These are phyloP conservation scores for Candida neerlandica DNA, from an alignment of 1,139 yeast genomes.

Conservation along the genomic window DNA sequence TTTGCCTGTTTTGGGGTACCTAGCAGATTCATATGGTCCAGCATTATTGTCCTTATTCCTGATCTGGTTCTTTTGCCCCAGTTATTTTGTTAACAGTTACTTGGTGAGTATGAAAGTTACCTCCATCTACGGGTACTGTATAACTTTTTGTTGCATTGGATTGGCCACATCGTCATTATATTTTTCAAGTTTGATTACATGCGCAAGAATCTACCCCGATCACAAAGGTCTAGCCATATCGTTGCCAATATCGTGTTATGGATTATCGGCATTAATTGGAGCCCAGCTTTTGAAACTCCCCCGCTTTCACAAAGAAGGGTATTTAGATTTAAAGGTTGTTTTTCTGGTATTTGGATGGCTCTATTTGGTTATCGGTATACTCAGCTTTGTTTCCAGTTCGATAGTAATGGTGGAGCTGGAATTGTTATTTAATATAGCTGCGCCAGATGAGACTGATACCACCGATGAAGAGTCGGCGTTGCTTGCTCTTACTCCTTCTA, in stretches of 20 bases:
- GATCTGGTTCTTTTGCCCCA: slow-evolving; percentile 67
- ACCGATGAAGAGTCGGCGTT: slow-evolving; percentile 13
- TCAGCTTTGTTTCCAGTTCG: slow-evolving; percentile 65
- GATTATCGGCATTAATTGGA: slow-evolving; percentile 71
- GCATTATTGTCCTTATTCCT: slow-evolving; percentile 68
- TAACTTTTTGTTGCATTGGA: slow-evolving; percentile 60
- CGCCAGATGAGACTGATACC: slow-evolving; percentile 3
- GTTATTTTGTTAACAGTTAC: slow-evolving; percentile 54
- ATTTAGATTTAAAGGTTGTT: slow-evolving; percentile 45
- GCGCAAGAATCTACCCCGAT: slow-evolving; percentile 80
- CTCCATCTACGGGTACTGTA: slow-evolving; percentile 25
- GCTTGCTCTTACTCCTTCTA: slow-evolving; percentile 20
- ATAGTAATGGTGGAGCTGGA: slow-evolving; percentile 66
- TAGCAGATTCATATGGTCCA: slow-evolving; percentile 87
- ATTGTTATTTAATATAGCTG: slow-evolving; percentile 38
- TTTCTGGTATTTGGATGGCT: slow-evolving; percentile 61
- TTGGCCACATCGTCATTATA: slow-evolving; percentile 80
- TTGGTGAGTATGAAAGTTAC: slow-evolving; percentile 11
- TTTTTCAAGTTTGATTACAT: slow-evolving; percentile 75
- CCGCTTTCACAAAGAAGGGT: slow-evolving; percentile 32
- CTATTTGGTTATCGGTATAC: slow-evolving; percentile 55
- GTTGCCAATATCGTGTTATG: slow-evolving; percentile 85
- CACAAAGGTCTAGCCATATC: slow-evolving; percentile 81
- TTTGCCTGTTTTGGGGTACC: slow-evolving; percentile 78
- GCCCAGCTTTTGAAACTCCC: slow-evolving; percentile 54